Evolutionary conservation across 441 rosid genomes (phyloP), one percentile per base, ranked within the genome.

Genomic region (Adansonia grandidieri): DNA sequence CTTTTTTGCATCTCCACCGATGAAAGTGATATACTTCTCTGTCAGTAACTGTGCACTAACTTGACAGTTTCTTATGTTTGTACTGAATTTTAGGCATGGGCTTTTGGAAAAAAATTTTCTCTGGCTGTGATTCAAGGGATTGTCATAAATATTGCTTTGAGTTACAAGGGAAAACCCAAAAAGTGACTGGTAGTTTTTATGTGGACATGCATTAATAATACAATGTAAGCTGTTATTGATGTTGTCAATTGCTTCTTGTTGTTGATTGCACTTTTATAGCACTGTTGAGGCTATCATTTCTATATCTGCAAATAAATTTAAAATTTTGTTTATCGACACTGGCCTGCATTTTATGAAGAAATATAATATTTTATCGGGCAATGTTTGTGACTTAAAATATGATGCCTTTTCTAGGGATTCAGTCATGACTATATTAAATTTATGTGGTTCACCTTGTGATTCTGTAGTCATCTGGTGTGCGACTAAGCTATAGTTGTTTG

Each of bases 401-500:
- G n/a, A n/a, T 40, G 53, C 51, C 51, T 53, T 73, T 42, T 42
- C 76, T 56, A 37, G 65, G 37, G 76, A 73, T 73, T 73, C 19
- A 2, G 51, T 74, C 54, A 74, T 53, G 40, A 22, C 76, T 51
- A 15, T 68, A 20, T 17, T 48, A 71, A 68, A 10, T 74, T 56
- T 64, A 5, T 60, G 22, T 22, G 69, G 56, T 66, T 32, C 60
- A 24, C 28, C 24, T 45, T 67, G 19, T 74, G 67, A 2, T 42
- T 71, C 40, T 42, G 54, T 81, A 67, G 45, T 75, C 40, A 60
- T 74, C 47, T 73, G 71, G 50, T 56, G 10, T 73, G 24, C 40
- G 58, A 51, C 15, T 74, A 60, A 65, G 72, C n/a, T 56, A 19
- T 83, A 76, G 56, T 82, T 65, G 62, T 78, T 71, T 80, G 32